These are phyloP conservation scores for Fragilaria radians DNA, from an alignment of 108 stramenopile species.

Conservation along the genomic window DNA sequence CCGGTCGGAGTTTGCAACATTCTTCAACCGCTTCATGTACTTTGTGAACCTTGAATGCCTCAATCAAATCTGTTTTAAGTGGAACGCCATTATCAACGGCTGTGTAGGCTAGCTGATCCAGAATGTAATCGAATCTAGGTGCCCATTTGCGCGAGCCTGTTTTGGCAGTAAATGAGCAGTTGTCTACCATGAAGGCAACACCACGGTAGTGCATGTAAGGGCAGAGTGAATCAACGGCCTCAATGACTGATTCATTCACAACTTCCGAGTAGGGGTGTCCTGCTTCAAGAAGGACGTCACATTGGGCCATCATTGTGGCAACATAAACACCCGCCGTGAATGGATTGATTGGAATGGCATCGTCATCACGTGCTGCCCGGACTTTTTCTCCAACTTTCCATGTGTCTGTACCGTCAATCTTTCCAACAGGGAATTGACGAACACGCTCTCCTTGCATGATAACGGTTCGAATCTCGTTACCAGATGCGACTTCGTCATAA, in stretches of 20 bases:
- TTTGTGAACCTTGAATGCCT: conserved; percentile 85
- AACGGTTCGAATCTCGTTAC: conserved; percentile 96
- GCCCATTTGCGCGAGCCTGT: conserved; percentile 98
- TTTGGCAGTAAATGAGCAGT: conserved; percentile 98
- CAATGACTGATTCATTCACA: conserved; percentile 98
- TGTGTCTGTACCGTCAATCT: conserved; percentile 97
- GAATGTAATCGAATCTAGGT: conserved; percentile 97
- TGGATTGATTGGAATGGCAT: conserved; percentile 95
- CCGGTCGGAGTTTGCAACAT: conserved; percentile 94
- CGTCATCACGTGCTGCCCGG: conserved; percentile 89
- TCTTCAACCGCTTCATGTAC: conserved; percentile 92
- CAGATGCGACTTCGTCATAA: conserved; percentile 95
- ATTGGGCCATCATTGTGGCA: conserved; percentile 99
- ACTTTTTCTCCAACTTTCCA: conserved; percentile 96
- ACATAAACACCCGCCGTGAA: conserved; percentile 98
- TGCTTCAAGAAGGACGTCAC: conserved; percentile 93
- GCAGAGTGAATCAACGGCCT: conserved; percentile 96
- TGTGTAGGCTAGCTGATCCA: conserved; percentile 96
- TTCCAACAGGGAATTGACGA: conserved; percentile 90
- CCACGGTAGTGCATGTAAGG: conserved; percentile 99
- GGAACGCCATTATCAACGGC: conserved; percentile 91
- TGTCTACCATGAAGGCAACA: conserved; percentile 99
- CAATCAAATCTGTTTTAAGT: conserved; percentile 80
- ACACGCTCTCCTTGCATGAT: conserved; percentile 95
- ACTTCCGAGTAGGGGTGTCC: conserved; percentile 99